Conservation (phyloP, 176 grass and related monocot genomes). For the Rhynchospora pubera region DNA sequence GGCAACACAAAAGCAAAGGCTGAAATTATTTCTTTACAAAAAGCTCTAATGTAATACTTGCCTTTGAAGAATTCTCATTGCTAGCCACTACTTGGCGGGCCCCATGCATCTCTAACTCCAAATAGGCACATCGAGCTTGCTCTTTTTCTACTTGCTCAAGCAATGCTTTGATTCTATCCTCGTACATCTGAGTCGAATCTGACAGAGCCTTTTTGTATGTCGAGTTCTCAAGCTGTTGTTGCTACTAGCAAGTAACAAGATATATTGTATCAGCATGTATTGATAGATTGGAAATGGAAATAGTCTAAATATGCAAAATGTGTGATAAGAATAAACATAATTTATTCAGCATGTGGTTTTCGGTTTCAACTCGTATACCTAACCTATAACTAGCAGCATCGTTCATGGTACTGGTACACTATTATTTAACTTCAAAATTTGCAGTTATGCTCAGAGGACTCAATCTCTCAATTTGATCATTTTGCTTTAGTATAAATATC, state of each 20-base stretch:
- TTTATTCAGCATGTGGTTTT: neutral
- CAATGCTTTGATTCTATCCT: slow-evolving; percentile 52
- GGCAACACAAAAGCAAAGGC: neutral
- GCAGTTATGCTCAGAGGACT: neutral
- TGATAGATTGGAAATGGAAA: neutral
- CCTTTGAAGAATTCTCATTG: slow-evolving; percentile 52
- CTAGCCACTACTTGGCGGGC: slow-evolving; percentile 43
- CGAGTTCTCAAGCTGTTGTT: slow-evolving; percentile 60
- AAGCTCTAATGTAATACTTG: slow-evolving; percentile 26
- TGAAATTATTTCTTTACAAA: neutral
- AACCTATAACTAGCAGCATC: neutral
- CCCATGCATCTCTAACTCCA: slow-evolving; percentile 34
- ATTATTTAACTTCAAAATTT: slow-evolving; percentile 1
- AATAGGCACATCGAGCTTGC: slow-evolving; percentile 30
- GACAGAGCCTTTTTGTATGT: slow-evolving; percentile 43
- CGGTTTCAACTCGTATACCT: neutral
- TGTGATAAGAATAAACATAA: neutral
- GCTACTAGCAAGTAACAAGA: slow-evolving; percentile 54
- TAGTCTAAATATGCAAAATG: neutral
- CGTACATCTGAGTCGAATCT: slow-evolving; percentile 44
- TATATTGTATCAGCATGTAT: neutral
- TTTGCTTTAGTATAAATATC: neutral
- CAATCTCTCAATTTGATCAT: neutral
- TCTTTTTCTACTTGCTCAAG: slow-evolving; percentile 57
- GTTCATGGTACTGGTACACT: neutral